phyloP scores from a whole-genome alignment of 495 filamentous ascomycete species.

The Lepraria neglecta region DNA sequence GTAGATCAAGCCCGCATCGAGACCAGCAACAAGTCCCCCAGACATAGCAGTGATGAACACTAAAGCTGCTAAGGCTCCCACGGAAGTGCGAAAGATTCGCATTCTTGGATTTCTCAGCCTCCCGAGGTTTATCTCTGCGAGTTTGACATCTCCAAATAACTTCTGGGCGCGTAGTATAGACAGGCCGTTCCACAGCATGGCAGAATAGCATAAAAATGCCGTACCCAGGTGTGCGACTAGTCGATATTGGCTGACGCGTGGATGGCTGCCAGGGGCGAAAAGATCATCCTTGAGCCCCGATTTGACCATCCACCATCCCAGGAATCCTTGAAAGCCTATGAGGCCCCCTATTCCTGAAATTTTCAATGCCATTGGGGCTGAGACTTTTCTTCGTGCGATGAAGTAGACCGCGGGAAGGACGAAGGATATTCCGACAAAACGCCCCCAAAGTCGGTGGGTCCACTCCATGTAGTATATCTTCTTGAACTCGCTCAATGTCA shows the following conservation, averaged over 20 bases:
- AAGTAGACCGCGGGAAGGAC: slow-evolving; percentile 84
- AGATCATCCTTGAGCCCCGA: slow-evolving; percentile 90
- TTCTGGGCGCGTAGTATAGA: slow-evolving; percentile 67
- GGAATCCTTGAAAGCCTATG: slow-evolving; percentile 90
- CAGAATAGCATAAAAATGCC: slow-evolving; percentile 82
- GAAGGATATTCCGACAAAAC: slow-evolving; percentile 83
- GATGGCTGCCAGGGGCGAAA: slow-evolving; percentile 82
- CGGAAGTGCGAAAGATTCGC: slow-evolving; percentile 63
- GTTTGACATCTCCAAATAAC: slow-evolving; percentile 56
- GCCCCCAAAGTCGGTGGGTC: slow-evolving; percentile 93
- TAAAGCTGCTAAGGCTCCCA: slow-evolving; percentile 63
- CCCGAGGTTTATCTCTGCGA: slow-evolving; percentile 48
- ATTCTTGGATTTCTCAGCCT: slow-evolving; percentile 59
- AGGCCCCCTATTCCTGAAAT: slow-evolving; percentile 78
- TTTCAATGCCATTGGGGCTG: slow-evolving; percentile 63
- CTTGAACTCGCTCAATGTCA: slow-evolving; percentile 89
- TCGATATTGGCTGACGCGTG: slow-evolving; percentile 89
- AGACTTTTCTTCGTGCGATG: slow-evolving; percentile 71
- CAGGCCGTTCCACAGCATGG: slow-evolving; percentile 92
- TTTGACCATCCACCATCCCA: slow-evolving; percentile 99
- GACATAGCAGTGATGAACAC: slow-evolving; percentile 90
- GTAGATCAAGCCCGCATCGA: slow-evolving; percentile 95
- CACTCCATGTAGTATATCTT: slow-evolving; percentile 99
- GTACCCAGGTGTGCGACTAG: slow-evolving; percentile 82
- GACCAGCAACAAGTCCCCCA: slow-evolving; percentile 84